phyloP scores from a whole-genome alignment of 345 rosid species.

The Reutealis trisperma region DNA sequence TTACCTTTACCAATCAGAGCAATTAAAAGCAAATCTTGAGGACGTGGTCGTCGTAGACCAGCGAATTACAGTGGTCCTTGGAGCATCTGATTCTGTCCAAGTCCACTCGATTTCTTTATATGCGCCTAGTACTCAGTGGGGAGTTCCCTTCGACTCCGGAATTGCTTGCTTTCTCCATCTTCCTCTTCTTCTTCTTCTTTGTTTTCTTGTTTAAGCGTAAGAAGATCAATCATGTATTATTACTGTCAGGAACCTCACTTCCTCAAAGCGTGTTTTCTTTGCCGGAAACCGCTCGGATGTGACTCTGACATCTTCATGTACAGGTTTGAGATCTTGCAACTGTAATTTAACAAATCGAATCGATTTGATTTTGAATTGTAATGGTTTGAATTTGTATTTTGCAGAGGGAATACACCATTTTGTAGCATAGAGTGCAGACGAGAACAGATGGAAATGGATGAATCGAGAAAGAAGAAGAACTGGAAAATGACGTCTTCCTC shows the following conservation, averaged over 20 bases:
- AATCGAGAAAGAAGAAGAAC: slow-evolving; percentile 47
- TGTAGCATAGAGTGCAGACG: slow-evolving; percentile 83
- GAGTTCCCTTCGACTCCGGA: neutral
- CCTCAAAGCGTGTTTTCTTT: slow-evolving; percentile 71
- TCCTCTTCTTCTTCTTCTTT: neutral
- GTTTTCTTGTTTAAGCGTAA: neutral
- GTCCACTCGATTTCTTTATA: neutral
- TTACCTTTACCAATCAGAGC: neutral
- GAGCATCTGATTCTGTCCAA: slow-evolving; percentile 24
- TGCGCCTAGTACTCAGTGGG: neutral
- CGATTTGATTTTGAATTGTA: neutral
- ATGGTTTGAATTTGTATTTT: neutral
- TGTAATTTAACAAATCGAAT: too few species aligned
- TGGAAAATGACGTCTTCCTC: slow-evolving; percentile 43
- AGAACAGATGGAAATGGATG: slow-evolving; percentile 78
- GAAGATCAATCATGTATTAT: slow-evolving; percentile 19
- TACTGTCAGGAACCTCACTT: slow-evolving; percentile 56
- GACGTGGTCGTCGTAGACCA: neutral
- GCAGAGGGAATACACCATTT: slow-evolving; percentile 73
- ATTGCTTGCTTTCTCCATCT: neutral
- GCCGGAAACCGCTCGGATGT: slow-evolving; percentile 57
- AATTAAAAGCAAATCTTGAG: neutral
- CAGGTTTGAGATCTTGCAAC: slow-evolving; percentile 41
- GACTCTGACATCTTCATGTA: slow-evolving; percentile 91
- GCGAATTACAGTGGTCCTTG: neutral